phyloP scores from a whole-genome alignment of 2,329 filamentous ascomycete genomes.

The Celoporthe dispersa region DNA sequence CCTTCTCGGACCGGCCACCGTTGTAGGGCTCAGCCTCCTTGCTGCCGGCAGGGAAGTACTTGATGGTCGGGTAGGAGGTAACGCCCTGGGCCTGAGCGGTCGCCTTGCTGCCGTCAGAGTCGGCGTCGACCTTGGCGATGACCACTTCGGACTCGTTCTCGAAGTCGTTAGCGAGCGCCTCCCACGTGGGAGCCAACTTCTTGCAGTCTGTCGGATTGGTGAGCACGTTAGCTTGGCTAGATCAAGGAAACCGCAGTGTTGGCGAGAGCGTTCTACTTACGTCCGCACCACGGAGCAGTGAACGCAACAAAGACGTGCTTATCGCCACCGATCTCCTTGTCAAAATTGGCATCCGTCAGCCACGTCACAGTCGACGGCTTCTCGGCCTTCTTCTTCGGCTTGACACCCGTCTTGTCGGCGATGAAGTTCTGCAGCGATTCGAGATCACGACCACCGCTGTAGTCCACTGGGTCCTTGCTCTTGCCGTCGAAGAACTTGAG shows the following conservation, averaged over 20 bases:
- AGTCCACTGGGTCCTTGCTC: conserved; percentile 82
- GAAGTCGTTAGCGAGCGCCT: conserved; percentile 83
- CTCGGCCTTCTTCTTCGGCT: conserved; percentile 75
- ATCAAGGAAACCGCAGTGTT: not conserved
- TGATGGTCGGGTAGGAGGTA: conserved; percentile 92
- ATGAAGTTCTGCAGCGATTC: conserved; percentile 84
- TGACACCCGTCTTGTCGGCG: conserved; percentile 82
- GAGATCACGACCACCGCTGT: conserved; percentile 83
- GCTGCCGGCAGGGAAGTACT: conserved; percentile 90
- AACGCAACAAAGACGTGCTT: conserved; percentile 95
- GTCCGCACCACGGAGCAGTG: conserved; percentile 97
- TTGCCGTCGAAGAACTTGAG: conserved; percentile 98
- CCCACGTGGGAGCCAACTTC: conserved; percentile 86
- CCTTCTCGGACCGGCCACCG: conserved; percentile 76
- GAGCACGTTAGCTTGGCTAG: conserved; percentile 24
- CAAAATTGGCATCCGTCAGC: conserved; percentile 81
- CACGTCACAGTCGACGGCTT: conserved; percentile 76
- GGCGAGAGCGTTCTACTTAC: conserved; percentile 61
- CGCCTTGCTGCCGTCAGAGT: conserved; percentile 82
- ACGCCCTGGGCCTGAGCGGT: conserved; percentile 78
- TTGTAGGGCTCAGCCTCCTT: conserved; percentile 73
- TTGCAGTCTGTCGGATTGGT: conserved; percentile 79
- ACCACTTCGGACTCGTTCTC: conserved; percentile 76
- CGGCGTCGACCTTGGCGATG: conserved; percentile 94
- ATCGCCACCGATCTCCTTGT: conserved; percentile 76